Evolutionary conservation across 352 stramenopile species (phyloP).

Genomic region (Plasmopara halstedii): DNA sequence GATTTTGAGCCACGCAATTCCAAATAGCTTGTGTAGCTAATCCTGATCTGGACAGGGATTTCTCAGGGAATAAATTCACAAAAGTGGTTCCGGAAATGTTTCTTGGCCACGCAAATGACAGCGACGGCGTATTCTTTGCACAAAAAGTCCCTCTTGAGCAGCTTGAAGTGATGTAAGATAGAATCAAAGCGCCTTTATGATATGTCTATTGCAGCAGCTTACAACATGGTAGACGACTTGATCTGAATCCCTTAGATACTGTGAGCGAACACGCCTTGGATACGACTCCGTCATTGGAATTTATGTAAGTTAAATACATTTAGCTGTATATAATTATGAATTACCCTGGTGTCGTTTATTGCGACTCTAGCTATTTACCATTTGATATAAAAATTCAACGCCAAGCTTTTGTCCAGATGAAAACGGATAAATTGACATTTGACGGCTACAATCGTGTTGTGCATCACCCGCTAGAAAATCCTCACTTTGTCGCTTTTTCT

Average conservation of each 20-base stretch:
- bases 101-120: constrained; percentile 42
- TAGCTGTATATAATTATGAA: background rate
- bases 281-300: constrained; percentile 37
- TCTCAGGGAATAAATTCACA: constrained; percentile 66
- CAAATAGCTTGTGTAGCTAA: constrained; percentile 5
- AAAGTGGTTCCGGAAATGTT: constrained; percentile 64
- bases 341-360: constrained; percentile 2
- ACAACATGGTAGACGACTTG: constrained; percentile 34
- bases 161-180: constrained; percentile 66
- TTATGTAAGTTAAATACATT: constrained; percentile 40
- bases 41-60: constrained; percentile 23
- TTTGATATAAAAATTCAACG: constrained; percentile 72
- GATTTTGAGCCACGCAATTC: constrained; percentile 12
- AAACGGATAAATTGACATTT: constrained; percentile 58
- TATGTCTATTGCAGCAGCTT: constrained; percentile 1
- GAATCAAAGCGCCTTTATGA: background rate
- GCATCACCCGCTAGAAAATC: constrained; percentile 48
- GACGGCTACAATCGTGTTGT: constrained; percentile 50
- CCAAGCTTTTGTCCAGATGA: constrained; percentile 67
- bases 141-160: constrained; percentile 38
- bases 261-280: constrained; percentile 75
- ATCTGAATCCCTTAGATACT: constrained; percentile 62
- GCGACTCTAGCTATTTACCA: constrained; percentile 40
- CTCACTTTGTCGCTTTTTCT: constrained; percentile 56
- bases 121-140: constrained; percentile 38